Conservation (phyloP, 2,329 filamentous ascomycete genomes). For the Aspergillus luchuensis region DNA sequence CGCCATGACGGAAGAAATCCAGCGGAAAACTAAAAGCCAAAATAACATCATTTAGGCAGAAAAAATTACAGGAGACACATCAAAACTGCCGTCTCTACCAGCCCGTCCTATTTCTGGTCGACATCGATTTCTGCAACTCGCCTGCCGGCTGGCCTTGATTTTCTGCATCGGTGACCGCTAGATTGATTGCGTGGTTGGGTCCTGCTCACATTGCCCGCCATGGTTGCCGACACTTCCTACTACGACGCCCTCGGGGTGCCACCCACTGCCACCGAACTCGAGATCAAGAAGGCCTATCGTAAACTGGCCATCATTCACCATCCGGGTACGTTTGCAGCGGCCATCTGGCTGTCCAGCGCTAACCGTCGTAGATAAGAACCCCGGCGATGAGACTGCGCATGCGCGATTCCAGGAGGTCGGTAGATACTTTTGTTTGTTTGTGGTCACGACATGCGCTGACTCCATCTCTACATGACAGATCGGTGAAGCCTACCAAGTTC, state of each 20-base stretch:
- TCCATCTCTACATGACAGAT: constrained; percentile 48
- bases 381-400: constrained; percentile 89
- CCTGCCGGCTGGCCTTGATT: not conserved
- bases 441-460: not conserved
- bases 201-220: constrained; percentile 44
- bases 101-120: not conserved
- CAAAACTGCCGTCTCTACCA: not conserved
- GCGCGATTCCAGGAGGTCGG: constrained; percentile 85
- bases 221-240: constrained; percentile 87
- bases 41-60: constrained; percentile 25
- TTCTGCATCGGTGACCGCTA: not conserved
- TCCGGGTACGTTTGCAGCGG: constrained; percentile 59
- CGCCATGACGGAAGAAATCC: constrained; percentile 30
- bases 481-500: constrained; percentile 72
- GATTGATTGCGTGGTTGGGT: constrained; percentile 7
- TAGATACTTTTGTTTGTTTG: constrained; percentile 26
- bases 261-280: constrained; percentile 81
- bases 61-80: constrained; percentile 18
- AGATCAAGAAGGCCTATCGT: constrained; percentile 96
- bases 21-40: constrained; percentile 8
- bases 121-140: not conserved
- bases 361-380: constrained; percentile 79
- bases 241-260: constrained; percentile 85
- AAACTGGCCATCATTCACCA: constrained; percentile 94
- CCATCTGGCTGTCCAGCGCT: constrained; percentile 18